Evolutionary conservation across 371 early-diverging fungal species (phyloP).

Genomic region (Syncephalastrum racemosum): DNA sequence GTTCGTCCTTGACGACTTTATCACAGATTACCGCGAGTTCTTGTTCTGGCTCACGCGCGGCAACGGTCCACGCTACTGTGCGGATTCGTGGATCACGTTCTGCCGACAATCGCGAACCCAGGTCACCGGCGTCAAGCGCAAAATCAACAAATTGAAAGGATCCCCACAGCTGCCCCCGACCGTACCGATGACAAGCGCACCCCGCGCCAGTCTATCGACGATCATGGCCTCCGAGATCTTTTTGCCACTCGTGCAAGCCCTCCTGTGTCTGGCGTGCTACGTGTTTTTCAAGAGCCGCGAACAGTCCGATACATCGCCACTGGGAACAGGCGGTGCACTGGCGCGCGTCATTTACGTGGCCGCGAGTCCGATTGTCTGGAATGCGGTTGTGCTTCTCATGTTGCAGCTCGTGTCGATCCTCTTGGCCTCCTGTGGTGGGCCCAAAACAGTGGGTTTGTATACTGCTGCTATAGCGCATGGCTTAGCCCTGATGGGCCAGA

Average conservation of each 20-base stretch:
- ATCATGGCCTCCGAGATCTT: conserved; percentile 77
- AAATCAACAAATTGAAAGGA: conserved; percentile 35
- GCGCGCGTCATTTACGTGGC: conserved; percentile 62
- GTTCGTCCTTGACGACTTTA: conserved; percentile 73
- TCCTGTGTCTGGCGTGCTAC: conserved; percentile 61
- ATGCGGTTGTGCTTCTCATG: conserved; percentile 62
- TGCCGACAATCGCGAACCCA: conserved; percentile 73
- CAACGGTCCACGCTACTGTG: conserved; percentile 61
- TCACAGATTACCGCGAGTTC: conserved; percentile 79
- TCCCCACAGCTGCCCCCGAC: conserved; percentile 21
- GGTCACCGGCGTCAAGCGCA: conserved; percentile 73
- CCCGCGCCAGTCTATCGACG: conserved; percentile 65
- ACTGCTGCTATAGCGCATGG: conserved; percentile 69
- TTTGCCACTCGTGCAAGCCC: conserved; percentile 71
- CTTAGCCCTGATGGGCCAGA: conserved; percentile 58
- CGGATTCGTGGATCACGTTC: conserved; percentile 81
- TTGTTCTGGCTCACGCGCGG: conserved; percentile 79
- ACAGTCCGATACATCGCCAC: conserved; percentile 22
- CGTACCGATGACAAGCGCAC: conserved; percentile 55
- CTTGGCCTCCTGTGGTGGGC: conserved; percentile 50
- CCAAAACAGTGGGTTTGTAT: conserved; percentile 64
- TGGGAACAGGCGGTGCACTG: conserved; percentile 33
- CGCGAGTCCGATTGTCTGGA: conserved; percentile 68
- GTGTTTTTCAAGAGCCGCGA: conserved; percentile 56
- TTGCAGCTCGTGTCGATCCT: conserved; percentile 71